A percentile compares a stretch with the other conserved stretches of the same genome.
Evolutionary conservation across 1,139 yeast species (phyloP).

Genomic region (Yamadazyma blattariae): DNA sequence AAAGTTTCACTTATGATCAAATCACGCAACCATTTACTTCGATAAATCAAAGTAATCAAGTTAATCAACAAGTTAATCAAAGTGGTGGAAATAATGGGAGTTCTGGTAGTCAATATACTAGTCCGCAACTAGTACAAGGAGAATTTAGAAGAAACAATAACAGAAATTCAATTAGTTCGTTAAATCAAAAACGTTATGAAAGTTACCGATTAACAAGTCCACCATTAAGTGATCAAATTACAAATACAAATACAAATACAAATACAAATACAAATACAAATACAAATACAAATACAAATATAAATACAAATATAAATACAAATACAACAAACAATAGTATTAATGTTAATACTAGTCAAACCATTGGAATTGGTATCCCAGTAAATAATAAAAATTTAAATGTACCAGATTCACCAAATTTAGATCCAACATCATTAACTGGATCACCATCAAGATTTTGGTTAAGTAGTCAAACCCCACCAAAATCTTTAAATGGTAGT

Average conservation of each 20-base stretch:
- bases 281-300: too few species aligned
- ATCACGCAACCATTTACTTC: too few species aligned
- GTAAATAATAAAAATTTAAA: conserved; percentile 15
- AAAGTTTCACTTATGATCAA: not conserved
- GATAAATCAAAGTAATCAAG: too few species aligned
- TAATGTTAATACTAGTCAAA: too few species aligned
- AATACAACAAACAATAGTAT: too few species aligned
- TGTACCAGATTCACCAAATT: conserved; percentile 51
- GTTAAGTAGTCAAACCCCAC: conserved; percentile 53
- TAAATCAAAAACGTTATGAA: conserved; percentile 26
- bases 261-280: too few species aligned
- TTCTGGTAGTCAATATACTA: not conserved
- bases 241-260: not conserved
- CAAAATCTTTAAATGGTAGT: conserved; percentile 29
- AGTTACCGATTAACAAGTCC: conserved; percentile 32
- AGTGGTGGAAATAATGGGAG: too few species aligned
- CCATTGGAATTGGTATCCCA: conserved; percentile 19
- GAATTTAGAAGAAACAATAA: conserved; percentile 20
- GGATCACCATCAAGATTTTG: conserved; percentile 58
- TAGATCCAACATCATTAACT: conserved; percentile 51
- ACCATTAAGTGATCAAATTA: conserved; percentile 16
- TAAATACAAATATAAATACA: too few species aligned
- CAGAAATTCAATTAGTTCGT: conserved; percentile 32
- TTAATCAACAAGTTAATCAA: too few species aligned
- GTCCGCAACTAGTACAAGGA: conserved; percentile 2